A percentile compares a stretch with the other conserved stretches of the same genome.
Conservation (phyloP, 2,329 filamentous ascomycete species). For the Calonectria hawksworthii region DNA sequence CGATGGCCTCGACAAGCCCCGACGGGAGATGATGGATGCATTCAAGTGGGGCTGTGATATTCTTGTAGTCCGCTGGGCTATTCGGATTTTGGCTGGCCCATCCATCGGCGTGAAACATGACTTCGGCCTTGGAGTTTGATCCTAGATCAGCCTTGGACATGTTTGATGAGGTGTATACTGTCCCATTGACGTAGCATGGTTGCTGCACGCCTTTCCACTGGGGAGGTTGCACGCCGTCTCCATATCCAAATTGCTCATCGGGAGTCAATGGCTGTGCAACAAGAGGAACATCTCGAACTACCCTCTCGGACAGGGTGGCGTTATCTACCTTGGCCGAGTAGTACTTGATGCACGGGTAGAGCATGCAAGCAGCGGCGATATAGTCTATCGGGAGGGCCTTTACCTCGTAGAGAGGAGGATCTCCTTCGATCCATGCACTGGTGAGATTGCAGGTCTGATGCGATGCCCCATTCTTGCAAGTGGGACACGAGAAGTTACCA, state of each 20-base stretch:
- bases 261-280: not conserved
- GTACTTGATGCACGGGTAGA: conserved; percentile 1
- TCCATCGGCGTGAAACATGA: not conserved
- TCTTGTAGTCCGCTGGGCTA: not conserved
- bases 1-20: not conserved
- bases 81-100: not conserved
- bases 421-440: not conserved
- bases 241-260: not conserved
- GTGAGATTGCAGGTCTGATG: not conserved
- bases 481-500: not conserved
- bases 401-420: not conserved
- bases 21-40: not conserved
- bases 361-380: not conserved
- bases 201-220: not conserved
- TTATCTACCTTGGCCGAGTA: not conserved
- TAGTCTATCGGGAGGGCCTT: not conserved
- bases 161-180: not conserved
- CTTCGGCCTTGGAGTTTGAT: not conserved
- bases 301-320: not conserved
- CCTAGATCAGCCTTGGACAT: not conserved
- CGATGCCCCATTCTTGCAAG: not conserved
- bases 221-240: not conserved
- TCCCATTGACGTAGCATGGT: not conserved
- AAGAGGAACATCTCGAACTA: not conserved
- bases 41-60: not conserved